These are phyloP conservation scores for Alternaria rosae DNA, from an alignment of 2,329 filamentous ascomycete species.

Conservation along the genomic window DNA sequence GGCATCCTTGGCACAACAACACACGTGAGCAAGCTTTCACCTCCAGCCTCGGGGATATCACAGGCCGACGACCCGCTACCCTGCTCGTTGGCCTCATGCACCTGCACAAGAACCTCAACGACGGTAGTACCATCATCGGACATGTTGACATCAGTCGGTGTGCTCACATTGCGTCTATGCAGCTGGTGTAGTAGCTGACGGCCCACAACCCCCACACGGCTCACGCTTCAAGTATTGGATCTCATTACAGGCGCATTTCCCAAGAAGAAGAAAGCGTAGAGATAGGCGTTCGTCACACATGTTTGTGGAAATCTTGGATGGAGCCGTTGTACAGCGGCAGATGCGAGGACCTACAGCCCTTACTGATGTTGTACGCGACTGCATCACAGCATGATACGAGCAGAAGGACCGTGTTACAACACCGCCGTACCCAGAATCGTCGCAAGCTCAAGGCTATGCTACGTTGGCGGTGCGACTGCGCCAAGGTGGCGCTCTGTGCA, in stretches of 20 bases:
- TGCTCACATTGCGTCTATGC: slow-evolving; percentile 16
- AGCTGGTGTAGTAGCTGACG: slow-evolving; percentile 4
- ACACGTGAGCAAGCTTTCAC: not conserved
- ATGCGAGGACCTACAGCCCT: slow-evolving; percentile 11
- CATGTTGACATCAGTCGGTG: slow-evolving; percentile 14
- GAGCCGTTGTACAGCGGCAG: slow-evolving; percentile 23
- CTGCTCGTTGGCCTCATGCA: not conserved
- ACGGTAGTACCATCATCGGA: slow-evolving; percentile 7
- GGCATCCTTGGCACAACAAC: not conserved
- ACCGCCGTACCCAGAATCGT: slow-evolving; percentile 12
- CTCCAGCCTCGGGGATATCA: not conserved
- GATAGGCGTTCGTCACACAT: slow-evolving; percentile 19
- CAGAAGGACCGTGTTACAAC: slow-evolving; percentile 18
- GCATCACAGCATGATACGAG: slow-evolving; percentile 5
- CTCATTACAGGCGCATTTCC: not conserved
- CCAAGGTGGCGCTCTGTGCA: slow-evolving; percentile 16
- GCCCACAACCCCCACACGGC: slow-evolving; percentile 12
- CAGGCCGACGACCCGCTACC: not conserved
- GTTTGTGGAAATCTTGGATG: slow-evolving; percentile 10
- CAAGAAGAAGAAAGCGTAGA: slow-evolving; percentile 7
- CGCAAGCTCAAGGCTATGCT: slow-evolving; percentile 10
- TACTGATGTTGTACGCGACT: slow-evolving; percentile 5
- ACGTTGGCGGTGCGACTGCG: slow-evolving; percentile 21
- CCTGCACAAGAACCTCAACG: not conserved
- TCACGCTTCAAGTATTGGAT: not conserved